Percentiles rank a stretch among this genome's conserved stretches.
Evolutionary conservation across 768 basidiomycete species (phyloP).

Genomic region (Mycena crocata): DNA sequence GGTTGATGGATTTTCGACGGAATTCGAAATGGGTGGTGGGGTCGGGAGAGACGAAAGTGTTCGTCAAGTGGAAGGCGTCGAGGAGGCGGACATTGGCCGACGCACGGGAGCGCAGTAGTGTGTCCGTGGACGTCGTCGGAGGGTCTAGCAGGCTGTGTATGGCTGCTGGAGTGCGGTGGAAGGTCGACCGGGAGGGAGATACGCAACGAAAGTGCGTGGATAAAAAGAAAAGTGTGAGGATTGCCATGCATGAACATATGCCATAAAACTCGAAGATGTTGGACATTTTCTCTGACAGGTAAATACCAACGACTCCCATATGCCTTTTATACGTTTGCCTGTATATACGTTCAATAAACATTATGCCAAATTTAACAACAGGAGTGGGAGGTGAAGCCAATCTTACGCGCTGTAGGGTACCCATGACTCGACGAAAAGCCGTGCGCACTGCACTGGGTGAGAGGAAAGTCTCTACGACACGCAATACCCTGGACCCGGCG

Average conservation of each 20-base stretch:
- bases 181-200: background rate
- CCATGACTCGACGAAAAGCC: conserved; percentile 16
- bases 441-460: background rate
- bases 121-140: conserved; percentile 15
- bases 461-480: conserved; percentile 19
- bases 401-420: conserved; percentile 1
- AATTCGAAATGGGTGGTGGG: conserved; percentile 43
- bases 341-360: conserved; percentile 17
- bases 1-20: conserved; percentile 46
- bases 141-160: conserved; percentile 19
- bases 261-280: conserved; percentile 26
- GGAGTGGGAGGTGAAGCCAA: conserved; percentile 9
- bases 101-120: conserved; percentile 42
- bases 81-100: conserved; percentile 49
- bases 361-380: conserved; percentile 5
- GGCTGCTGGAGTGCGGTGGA: conserved; percentile 6
- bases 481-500: background rate
- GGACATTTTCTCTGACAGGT: conserved; percentile 27
- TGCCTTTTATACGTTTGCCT: conserved; percentile 26
- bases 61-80: conserved; percentile 52
- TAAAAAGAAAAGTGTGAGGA: conserved; percentile 20
- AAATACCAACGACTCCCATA: conserved; percentile 15
- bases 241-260: conserved; percentile 19
- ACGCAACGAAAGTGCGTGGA: background rate
- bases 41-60: conserved; percentile 63